Evolutionary conservation across 2,329 filamentous ascomycete genomes (phyloP), one percentile per base, ranked within the genome.

Genomic region (Metarhizium album): DNA sequence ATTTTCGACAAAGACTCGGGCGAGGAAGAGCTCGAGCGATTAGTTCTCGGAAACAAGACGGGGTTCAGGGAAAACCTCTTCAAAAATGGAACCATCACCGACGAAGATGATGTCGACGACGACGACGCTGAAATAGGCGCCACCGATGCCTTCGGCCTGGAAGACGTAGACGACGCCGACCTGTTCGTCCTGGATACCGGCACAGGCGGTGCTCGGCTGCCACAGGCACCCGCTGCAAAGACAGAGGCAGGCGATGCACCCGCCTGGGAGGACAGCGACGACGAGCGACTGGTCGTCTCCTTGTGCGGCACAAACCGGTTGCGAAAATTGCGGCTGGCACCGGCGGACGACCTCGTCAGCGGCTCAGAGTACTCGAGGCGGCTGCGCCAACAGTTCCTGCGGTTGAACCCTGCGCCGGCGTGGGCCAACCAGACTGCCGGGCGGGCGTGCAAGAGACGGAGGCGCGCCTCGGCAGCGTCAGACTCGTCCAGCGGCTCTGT

Each of bases 231-330:
- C 23, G 54, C 55, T 27, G 59, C 52, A 5, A 56, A 59, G 20
- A 46, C 50, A 13, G 52, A 57, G 14, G 56, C 61, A 16, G 60
- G 55, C 45, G 71, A 76, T 42, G 72, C 73, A 20, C 76, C 84
- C 2, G 87, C 82, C 1, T 98, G 93, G 93, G 83, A 90, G 58
- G 93, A 98, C 65, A 97, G 90, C 67, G 93, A 98, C 60, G 93
- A 98, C 63, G 93, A 97, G 63, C 80, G 87, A 49, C 72, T 96
- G 55, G 80, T 82, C 6, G 78, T 98, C 46, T 97, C 91, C 14
- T 76, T 98, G 38, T 86, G 88, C 3, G 79, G 81, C 24, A 29
- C 24, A 13, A 82, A 84, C 43, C 79, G 87, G 56, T 67, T 96
- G 63, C 81, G 90, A 57, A 97, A 97, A 68, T 74, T 98, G 55